Evolutionary conservation across 805 yeast species (phyloP).

Genomic region (Blastobotrys mokoenaii): DNA sequence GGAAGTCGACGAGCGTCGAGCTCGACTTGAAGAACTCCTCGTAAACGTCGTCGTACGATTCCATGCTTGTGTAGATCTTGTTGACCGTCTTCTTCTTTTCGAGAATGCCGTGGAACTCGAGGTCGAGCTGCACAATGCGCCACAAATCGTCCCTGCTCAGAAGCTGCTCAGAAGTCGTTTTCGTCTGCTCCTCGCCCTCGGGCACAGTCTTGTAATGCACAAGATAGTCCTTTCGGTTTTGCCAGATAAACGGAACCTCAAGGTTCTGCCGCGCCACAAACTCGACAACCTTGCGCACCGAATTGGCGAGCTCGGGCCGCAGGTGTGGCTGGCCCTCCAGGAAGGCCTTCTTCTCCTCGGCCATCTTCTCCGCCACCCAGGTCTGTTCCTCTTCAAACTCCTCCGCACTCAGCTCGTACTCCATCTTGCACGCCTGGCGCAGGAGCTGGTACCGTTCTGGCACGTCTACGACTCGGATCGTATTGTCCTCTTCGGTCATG

Average conservation of each 20-base stretch:
- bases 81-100: constrained; percentile 62
- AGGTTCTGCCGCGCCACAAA: constrained; percentile 68
- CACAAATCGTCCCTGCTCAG: constrained; percentile 76
- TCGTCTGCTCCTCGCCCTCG: constrained; percentile 7
- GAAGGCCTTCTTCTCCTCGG: constrained; percentile 44
- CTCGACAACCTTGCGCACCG: constrained; percentile 64
- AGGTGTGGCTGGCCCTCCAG: constrained; percentile 32
- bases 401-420: constrained; percentile 53
- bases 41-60: constrained; percentile 46
- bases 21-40: constrained; percentile 50
- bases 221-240: constrained; percentile 86
- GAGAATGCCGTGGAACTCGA: constrained; percentile 77
- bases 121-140: constrained; percentile 79
- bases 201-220: constrained; percentile 44
- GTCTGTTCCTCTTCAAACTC: constrained; percentile 65
- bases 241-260: constrained; percentile 94
- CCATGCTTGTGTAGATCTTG: constrained; percentile 36
- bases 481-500: constrained; percentile 87
- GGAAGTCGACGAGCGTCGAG: constrained; percentile 65
- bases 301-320: constrained; percentile 41
- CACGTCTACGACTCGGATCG: constrained; percentile 73
- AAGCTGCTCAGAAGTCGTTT: constrained; percentile 27
- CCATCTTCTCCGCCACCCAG: constrained; percentile 69
- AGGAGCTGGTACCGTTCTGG: constrained; percentile 88
- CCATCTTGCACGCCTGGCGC: constrained; percentile 57